Evolutionary conservation across 2,329 filamentous ascomycete genomes (phyloP).

Genomic region (Fusarium buxicola): DNA sequence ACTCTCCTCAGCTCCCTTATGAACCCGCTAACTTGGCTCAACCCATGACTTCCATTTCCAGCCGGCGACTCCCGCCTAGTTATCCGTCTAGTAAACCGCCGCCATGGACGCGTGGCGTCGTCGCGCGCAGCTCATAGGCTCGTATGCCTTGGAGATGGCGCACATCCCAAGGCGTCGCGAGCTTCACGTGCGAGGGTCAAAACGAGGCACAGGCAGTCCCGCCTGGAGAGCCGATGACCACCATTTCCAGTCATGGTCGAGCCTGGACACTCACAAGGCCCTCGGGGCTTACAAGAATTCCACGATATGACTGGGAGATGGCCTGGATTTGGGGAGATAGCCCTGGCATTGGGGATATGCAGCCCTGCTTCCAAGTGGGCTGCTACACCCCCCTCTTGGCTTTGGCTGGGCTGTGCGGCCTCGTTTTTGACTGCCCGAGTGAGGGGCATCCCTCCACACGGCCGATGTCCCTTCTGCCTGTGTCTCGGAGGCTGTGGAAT

Average conservation of each 20-base stretch:
- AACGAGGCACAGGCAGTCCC: constrained; percentile 34
- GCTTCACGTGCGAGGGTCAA: constrained; percentile 42
- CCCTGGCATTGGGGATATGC: neutral
- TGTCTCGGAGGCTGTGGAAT: constrained; percentile 33
- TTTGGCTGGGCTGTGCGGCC: constrained; percentile 21
- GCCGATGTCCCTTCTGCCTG: constrained; percentile 34
- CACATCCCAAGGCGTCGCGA: neutral
- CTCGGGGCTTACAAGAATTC: constrained; percentile 33
- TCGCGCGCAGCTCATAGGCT: constrained; percentile 37
- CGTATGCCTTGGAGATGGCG: constrained; percentile 21
- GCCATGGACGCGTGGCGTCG: constrained; percentile 42
- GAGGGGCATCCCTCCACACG: constrained; percentile 11
- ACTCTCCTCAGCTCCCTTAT: constrained; percentile 40
- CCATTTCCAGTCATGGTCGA: constrained; percentile 27
- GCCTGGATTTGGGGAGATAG: constrained; percentile 27
- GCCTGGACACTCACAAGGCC: constrained; percentile 34
- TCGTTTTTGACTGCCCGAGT: constrained; percentile 19
- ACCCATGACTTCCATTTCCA: constrained; percentile 45
- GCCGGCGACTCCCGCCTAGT: constrained; percentile 31
- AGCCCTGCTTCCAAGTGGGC: constrained; percentile 37
- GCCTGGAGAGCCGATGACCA: constrained; percentile 44
- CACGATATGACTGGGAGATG: constrained; percentile 39
- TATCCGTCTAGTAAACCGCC: constrained; percentile 25
- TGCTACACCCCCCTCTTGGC: constrained; percentile 26
- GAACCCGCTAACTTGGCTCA: constrained; percentile 30